A percentile compares a stretch with the other conserved stretches of the same genome.
Evolutionary conservation across 2,329 filamentous ascomycete species (phyloP).

Genomic region (Fusarium pininemorale): DNA sequence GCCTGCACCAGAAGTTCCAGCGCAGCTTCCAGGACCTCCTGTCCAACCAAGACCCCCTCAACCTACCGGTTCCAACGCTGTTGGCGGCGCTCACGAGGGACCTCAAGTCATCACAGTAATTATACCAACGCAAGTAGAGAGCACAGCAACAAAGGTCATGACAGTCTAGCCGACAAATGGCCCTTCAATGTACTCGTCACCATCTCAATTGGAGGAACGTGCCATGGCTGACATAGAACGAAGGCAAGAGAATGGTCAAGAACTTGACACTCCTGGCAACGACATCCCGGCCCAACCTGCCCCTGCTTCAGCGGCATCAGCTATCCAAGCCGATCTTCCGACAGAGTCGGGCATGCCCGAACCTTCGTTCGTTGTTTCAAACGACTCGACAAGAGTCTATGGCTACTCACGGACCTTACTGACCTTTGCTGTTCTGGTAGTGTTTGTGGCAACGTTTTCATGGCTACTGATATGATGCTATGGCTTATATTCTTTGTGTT

Average conservation of each 20-base stretch:
- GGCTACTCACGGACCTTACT: not conserved
- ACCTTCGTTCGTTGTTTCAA: not conserved
- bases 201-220: not conserved
- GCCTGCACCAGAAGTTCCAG: not conserved
- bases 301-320: not conserved
- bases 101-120: conserved; percentile 40
- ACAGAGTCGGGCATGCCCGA: not conserved
- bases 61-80: not conserved
- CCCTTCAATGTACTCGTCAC: conserved; percentile 8
- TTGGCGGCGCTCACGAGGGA: not conserved
- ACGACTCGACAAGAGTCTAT: not conserved
- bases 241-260: not conserved
- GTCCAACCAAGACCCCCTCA: not conserved
- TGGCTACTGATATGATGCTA: not conserved
- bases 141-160: conserved; percentile 29
- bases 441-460: not conserved
- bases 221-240: not conserved
- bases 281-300: not conserved
- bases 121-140: conserved; percentile 28
- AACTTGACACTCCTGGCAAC: not conserved
- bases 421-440: not conserved
- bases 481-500: not conserved
- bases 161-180: conserved; percentile 23
- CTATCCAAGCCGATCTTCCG: not conserved
- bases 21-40: not conserved